Conservation (phyloP, 768 basidiomycete species). For the Mycena capillaripes region DNA sequence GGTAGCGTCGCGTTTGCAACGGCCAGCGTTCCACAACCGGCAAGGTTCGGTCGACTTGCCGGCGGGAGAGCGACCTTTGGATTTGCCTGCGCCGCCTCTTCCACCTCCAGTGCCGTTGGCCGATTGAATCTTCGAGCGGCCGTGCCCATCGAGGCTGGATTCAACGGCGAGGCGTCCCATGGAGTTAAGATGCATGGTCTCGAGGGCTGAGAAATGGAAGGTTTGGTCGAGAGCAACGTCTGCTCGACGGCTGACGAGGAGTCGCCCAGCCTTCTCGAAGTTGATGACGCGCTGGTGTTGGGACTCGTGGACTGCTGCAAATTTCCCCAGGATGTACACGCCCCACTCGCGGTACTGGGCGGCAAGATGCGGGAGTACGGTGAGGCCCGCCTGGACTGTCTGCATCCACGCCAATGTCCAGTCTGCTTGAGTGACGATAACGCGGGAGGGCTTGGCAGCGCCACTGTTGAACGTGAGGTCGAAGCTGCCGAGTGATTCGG, state of each 20-base stretch:
- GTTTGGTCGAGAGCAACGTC: constrained; percentile 2
- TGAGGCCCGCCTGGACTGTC: neutral
- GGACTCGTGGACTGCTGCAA: constrained; percentile 2
- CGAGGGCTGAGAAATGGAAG: constrained; percentile 2
- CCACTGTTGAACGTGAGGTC: neutral
- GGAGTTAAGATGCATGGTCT: constrained; percentile 11
- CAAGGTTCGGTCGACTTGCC: constrained; percentile 6
- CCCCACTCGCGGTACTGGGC: neutral
- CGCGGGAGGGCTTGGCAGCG: neutral
- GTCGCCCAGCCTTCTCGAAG: constrained; percentile 7
- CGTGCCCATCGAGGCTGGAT: neutral
- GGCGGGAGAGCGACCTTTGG: neutral
- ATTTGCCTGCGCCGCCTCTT: neutral
- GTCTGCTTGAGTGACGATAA: neutral
- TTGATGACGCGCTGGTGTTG: constrained; percentile 13
- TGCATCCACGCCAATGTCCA: constrained; percentile 2
- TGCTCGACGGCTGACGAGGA: neutral
- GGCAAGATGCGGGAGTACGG: neutral
- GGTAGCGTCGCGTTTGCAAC: neutral
- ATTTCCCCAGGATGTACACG: neutral
- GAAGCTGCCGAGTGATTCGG: neutral
- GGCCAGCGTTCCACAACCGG: constrained; percentile 1
- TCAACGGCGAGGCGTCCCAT: neutral
- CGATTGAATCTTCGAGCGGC: neutral
- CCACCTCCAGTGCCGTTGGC: neutral